A percentile compares a stretch with the other conserved stretches of the same genome.
phyloP scores from a whole-genome alignment of 2,329 filamentous ascomycete genomes.

The Trichophyton mentagrophytes region DNA sequence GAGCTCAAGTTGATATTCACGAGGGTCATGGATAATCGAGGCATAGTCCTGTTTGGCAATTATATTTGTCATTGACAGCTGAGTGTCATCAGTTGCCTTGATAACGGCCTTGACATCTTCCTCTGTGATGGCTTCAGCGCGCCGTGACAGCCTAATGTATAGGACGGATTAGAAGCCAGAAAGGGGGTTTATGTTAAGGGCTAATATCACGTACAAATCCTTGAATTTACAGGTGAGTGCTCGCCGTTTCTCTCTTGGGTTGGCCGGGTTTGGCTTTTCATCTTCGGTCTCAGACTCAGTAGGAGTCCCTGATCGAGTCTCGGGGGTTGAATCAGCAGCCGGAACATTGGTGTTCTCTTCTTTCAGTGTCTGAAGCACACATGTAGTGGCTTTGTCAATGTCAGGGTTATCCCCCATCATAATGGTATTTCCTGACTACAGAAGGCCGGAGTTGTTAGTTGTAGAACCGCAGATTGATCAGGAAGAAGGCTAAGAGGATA shows the following conservation, averaged over 20 bases:
- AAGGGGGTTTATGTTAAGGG: background rate
- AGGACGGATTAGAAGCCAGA: constrained; percentile 5
- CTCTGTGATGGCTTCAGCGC: constrained; percentile 32
- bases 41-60: constrained; percentile 41
- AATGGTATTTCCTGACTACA: background rate
- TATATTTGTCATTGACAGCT: constrained; percentile 42
- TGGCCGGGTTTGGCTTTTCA: constrained; percentile 5
- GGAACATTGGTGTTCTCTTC: background rate
- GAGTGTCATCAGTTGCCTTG: constrained; percentile 28
- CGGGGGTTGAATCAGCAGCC: background rate
- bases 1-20: constrained; percentile 85
- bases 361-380: background rate
- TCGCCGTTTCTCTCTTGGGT: constrained; percentile 35
- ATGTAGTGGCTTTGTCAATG: background rate
- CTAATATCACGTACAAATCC: constrained; percentile 25
- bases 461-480: background rate
- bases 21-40: constrained; percentile 58
- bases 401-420: background rate
- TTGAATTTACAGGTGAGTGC: constrained; percentile 42
- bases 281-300: background rate
- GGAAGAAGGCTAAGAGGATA: too few relatives aligned
- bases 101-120: constrained; percentile 28
- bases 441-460: background rate
- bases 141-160: constrained; percentile 25
- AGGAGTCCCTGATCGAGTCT: background rate